Base-by-base conservation (phyloP, 768 basidiomycete genomes). In the Amanita thiersii region DNA sequence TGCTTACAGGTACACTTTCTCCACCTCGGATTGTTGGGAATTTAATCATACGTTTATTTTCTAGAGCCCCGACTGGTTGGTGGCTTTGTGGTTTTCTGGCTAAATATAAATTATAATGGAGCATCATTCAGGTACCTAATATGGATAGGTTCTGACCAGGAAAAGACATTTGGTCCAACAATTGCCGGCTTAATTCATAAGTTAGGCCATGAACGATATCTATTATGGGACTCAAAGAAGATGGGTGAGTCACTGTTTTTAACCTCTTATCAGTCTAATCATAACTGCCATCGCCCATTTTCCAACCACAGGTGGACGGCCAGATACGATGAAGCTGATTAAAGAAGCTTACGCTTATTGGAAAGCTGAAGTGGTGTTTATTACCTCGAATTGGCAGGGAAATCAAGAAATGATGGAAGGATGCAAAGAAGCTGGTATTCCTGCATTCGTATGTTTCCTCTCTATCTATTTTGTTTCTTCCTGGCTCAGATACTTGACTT, bases 101-200 rank as follows among this genome's bases (percentile, higher is more conserved):
- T 24, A 40, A 11, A 7, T 31, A 40, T 46, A 24, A 9, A 6
- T 23, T 10, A 23, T 25, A 18, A 47, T 21, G 41, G 47, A 35
- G 26, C 21, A 26, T 28, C 29, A 35, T 3, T 29, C 49, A 85
- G 82, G 83, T 85, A 77, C 56, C 67, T 86, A 30, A 85, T 88
- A 48, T 88, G 85, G 85, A 86, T 86, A 53, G 77, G 85, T 30
- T 86, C 85, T 33, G 81, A 86, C 55, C 86, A 87, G 57, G 85
- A 84, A 55, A 86, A 83, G 62, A 88, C 86, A 2, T 88, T 89
- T 51, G 86, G 86, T 2, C 79, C 82, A 17, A 88, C 84, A 15
- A 85, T 89, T 43, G 71, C 77, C 43, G 74, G 73, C 20, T 69
- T 89, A 29, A 86, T 89, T 48, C 73, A 73, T 47, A 66, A 69